These are phyloP conservation scores for Hygrophila difformis DNA, from an alignment of 257 asterid genomes.

Conservation along the genomic window DNA sequence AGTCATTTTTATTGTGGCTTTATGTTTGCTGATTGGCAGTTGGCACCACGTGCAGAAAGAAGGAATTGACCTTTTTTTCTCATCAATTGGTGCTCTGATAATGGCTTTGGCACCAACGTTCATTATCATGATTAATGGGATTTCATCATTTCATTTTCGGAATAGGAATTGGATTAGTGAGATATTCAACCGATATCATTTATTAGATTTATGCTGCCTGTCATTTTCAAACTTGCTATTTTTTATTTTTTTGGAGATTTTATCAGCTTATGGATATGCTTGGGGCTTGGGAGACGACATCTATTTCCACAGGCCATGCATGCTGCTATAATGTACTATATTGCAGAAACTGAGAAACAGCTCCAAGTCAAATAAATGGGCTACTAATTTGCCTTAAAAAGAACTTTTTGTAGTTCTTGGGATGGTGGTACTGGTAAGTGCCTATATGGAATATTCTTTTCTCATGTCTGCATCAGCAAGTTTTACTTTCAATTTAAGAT, in stretches of 20 bases:
- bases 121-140: slow-evolving; percentile 72
- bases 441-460: too few relatives aligned
- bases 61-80: slow-evolving; percentile 73
- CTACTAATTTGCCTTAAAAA: slow-evolving; percentile 76
- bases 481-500: slow-evolving; percentile 10
- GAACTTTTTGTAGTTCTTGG: slow-evolving; percentile 90
- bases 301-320: slow-evolving; percentile 76
- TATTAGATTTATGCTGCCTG: background rate
- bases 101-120: slow-evolving; percentile 77
- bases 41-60: slow-evolving; percentile 65
- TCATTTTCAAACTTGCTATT: background rate
- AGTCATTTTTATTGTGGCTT: slow-evolving; percentile 6
- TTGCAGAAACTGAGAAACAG: slow-evolving; percentile 97
- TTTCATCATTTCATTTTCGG: slow-evolving; percentile 80
- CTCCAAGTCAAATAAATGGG: slow-evolving; percentile 93
- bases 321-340: slow-evolving; percentile 99
- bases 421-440: slow-evolving; percentile 94
- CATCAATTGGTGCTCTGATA: slow-evolving; percentile 60
- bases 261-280: background rate
- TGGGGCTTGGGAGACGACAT: slow-evolving; percentile 1
- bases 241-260: too few relatives aligned
- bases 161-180: slow-evolving; percentile 94
- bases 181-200: slow-evolving; percentile 15
- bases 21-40: too few relatives aligned
- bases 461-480: background rate